Conservation (phyloP, 2,329 filamentous ascomycete species). For the Microthyrium microscopicum region DNA sequence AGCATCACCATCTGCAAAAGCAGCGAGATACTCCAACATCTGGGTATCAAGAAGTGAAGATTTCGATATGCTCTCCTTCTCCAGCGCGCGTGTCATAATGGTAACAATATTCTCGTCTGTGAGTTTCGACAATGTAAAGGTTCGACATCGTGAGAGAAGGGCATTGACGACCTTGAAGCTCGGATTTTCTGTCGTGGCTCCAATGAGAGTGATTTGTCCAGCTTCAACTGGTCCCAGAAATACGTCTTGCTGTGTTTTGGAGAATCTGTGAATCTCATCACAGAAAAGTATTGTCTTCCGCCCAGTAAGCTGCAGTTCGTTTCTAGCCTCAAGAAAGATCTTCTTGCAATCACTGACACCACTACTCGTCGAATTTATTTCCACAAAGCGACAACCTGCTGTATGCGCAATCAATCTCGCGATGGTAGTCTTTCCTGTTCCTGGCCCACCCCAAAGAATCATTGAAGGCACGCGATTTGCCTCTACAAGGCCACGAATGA, state of each 20-base stretch:
- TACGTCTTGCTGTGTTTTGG: slow-evolving; percentile 83
- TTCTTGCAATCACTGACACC: slow-evolving; percentile 87
- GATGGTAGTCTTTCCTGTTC: slow-evolving; percentile 81
- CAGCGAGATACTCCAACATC: slow-evolving; percentile 64
- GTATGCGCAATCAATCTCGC: slow-evolving; percentile 74
- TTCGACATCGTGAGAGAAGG: slow-evolving; percentile 73
- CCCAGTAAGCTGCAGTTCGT: slow-evolving; percentile 64
- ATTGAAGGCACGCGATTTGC: slow-evolving; percentile 77
- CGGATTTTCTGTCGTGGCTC: slow-evolving; percentile 92
- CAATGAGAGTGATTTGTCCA: slow-evolving; percentile 79
- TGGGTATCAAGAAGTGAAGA: slow-evolving; percentile 55
- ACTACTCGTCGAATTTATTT: slow-evolving; percentile 84
- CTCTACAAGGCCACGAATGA: slow-evolving; percentile 74
- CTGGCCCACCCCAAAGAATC: slow-evolving; percentile 78
- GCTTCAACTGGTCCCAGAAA: slow-evolving; percentile 86
- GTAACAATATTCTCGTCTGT: slow-evolving; percentile 51
- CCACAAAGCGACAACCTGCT: slow-evolving; percentile 73
- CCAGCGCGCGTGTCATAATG: slow-evolving; percentile 63
- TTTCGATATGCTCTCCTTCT: slow-evolving; percentile 15
- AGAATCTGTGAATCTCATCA: slow-evolving; percentile 90
- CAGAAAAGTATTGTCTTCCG: slow-evolving; percentile 93
- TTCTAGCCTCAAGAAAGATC: slow-evolving; percentile 69
- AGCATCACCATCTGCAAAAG: slow-evolving; percentile 83
- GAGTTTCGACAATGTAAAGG: slow-evolving; percentile 70
- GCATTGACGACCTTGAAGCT: slow-evolving; percentile 85